Evolutionary conservation across 2,329 filamentous ascomycete genomes (phyloP), one percentile per base, ranked within the genome.

Genomic region (Exophiala xenobiotica): DNA sequence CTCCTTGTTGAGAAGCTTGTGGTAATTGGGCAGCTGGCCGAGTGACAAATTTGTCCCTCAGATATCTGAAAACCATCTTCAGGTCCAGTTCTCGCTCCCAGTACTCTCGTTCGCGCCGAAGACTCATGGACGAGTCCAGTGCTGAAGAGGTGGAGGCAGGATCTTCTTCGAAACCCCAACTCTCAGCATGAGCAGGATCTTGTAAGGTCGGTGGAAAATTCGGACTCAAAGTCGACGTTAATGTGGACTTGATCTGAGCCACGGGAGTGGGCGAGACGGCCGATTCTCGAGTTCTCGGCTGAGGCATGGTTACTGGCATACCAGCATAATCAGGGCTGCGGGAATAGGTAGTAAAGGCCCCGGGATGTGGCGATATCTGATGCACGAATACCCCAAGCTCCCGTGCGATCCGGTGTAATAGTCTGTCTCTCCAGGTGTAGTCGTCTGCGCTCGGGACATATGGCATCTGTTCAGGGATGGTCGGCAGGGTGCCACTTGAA

Each of bases 41-140:
- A 11, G 37, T 64, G 76, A 64, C 65, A 68, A 95, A 92, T 53
- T 88, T 84, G 14, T 82, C 87, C 51, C 85, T 82, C 23, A 96
- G 78, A 65, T 93, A 97, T 42, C 85, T 83, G 74, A 97, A 97
- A 26, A 97, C 88, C 67, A 96, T 87, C 65, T 87, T 88, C 59
- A 96, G 82, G 64, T 97, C 91, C 4, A 97, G 79, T 47, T 96
- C 88, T 54, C 86, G 85, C 70, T 97, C 91, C 93, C 93, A 99
- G 65, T 96, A 93, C 27, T 93, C 88, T 18, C 74, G 74, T 52
- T 83, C 80, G 40, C 71, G 68, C 62, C 88, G 73, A 26, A 76
- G 56, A 6, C 70, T 67, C 12, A 71, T 38, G 47, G 59, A 51
- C 44, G 61, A 52, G 20, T 63, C 51, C 16, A 53, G 76, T 78